Evolutionary conservation across 306 rosid species (phyloP).

Genomic region (Pterocarpus santalinus): DNA sequence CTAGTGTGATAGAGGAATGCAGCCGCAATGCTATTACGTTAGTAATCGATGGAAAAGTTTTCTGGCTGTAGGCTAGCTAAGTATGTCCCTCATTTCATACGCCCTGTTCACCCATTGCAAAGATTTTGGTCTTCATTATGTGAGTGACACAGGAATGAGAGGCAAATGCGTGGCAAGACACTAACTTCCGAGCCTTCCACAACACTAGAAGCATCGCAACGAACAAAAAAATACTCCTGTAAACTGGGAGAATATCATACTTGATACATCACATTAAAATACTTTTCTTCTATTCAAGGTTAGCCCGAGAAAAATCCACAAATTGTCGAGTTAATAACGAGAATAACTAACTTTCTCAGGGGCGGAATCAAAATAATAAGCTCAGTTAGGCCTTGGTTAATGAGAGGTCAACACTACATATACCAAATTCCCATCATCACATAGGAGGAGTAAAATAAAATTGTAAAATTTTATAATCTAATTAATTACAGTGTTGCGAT

Average conservation of each 20-base stretch:
- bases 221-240: no score
- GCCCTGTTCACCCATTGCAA: no score
- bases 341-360: not conserved
- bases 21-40: no score
- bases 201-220: not conserved
- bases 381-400: not conserved
- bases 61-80: not conserved
- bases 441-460: not conserved
- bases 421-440: not conserved
- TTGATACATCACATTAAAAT: not conserved
- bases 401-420: not conserved
- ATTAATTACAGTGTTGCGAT: slow-evolving; percentile 18
- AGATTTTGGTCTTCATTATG: no score
- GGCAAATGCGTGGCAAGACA: no score
- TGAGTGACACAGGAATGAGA: no score
- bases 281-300: not conserved
- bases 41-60: no score
- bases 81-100: not conserved
- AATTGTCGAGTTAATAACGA: no score
- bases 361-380: not conserved
- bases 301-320: no score
- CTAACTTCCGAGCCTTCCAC: not conserved
- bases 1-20: no score
- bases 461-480: not conserved
- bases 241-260: not conserved